Evolutionary conservation across 1,284 basidiomycete genomes (phyloP).

Genomic region (Trametes sp.): DNA sequence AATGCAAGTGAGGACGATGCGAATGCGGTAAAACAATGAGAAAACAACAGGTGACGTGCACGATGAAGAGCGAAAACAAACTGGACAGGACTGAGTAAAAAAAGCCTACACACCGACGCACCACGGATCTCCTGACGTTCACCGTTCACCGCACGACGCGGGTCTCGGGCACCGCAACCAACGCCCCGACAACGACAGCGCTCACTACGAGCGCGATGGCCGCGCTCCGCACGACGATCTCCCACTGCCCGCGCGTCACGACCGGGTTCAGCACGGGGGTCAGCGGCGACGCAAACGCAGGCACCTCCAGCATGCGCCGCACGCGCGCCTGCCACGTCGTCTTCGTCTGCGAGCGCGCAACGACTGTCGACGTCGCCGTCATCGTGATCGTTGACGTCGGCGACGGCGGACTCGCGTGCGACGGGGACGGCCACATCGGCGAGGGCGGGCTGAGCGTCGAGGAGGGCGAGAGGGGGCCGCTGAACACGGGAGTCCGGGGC

Average conservation of each 20-base stretch:
- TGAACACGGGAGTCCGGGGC: constrained; percentile 7
- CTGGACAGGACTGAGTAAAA: neutral
- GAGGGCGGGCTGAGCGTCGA: constrained; percentile 26
- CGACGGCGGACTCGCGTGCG: constrained; percentile 11
- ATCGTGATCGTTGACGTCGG: constrained; percentile 21
- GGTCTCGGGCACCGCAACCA: constrained; percentile 43
- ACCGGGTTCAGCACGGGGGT: constrained; percentile 74
- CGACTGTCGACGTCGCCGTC: neutral
- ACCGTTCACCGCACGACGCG: constrained; percentile 2
- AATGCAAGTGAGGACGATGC: neutral
- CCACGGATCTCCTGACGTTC: neutral
- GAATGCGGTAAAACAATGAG: neutral
- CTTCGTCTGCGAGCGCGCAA: constrained; percentile 8
- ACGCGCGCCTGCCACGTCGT: constrained; percentile 46
- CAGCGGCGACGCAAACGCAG: constrained; percentile 72
- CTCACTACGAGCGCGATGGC: constrained; percentile 43
- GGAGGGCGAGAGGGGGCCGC: constrained; percentile 29
- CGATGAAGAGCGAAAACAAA: neutral
- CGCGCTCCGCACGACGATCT: constrained; percentile 60
- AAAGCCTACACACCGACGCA: neutral
- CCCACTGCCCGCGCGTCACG: constrained; percentile 80
- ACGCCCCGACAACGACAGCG: constrained; percentile 37
- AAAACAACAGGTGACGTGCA: constrained; percentile 1
- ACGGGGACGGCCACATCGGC: constrained; percentile 15
- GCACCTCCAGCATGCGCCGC: constrained; percentile 62